phyloP scores from a whole-genome alignment of 257 asterid species.

The Nicotiana noctiflora region DNA sequence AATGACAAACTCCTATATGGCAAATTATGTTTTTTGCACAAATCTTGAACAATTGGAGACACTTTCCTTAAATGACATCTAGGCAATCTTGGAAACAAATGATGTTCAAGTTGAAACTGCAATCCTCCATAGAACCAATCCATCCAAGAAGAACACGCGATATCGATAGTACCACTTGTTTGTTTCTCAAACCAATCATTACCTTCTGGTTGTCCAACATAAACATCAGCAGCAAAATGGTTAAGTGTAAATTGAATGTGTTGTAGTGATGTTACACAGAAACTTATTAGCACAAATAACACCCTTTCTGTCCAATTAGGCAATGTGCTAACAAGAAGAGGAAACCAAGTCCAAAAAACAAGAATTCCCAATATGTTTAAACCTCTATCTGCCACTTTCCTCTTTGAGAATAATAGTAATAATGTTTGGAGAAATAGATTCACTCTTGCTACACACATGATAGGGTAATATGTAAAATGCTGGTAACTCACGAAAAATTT shows the following conservation, averaged over 20 bases:
- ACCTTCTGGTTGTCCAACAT: constrained; percentile 70
- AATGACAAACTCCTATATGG: constrained; percentile 69
- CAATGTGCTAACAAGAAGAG: constrained; percentile 52
- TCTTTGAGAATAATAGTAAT: constrained; percentile 46
- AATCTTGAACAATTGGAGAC: constrained; percentile 61
- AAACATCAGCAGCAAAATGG: constrained; percentile 74
- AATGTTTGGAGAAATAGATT: constrained; percentile 78
- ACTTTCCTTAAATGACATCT: constrained; percentile 69
- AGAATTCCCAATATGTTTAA: constrained; percentile 60
- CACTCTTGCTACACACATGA: constrained; percentile 65
- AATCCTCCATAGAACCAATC: constrained; percentile 90
- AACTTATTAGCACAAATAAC: constrained; percentile 51
- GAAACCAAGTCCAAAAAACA: constrained; percentile 92
- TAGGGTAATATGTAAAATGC: constrained; percentile 65
- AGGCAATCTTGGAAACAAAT: constrained; percentile 87
- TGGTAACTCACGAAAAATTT: constrained; percentile 65
- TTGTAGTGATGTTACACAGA: constrained; percentile 54
- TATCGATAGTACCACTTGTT: constrained; percentile 72
- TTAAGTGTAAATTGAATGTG: constrained; percentile 76
- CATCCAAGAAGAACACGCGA: constrained; percentile 56
- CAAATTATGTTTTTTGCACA: constrained; percentile 74
- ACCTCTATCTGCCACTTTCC: constrained; percentile 62
- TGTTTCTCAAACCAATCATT: constrained; percentile 92
- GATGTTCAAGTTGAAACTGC: constrained; percentile 89
- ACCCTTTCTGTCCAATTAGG: constrained; percentile 68